Percentiles rank a stretch among this genome's conserved stretches.
These are phyloP conservation scores for Pseudogymnoascus sp. DNA, from an alignment of 2,329 filamentous ascomycete species.

Conservation along the genomic window DNA sequence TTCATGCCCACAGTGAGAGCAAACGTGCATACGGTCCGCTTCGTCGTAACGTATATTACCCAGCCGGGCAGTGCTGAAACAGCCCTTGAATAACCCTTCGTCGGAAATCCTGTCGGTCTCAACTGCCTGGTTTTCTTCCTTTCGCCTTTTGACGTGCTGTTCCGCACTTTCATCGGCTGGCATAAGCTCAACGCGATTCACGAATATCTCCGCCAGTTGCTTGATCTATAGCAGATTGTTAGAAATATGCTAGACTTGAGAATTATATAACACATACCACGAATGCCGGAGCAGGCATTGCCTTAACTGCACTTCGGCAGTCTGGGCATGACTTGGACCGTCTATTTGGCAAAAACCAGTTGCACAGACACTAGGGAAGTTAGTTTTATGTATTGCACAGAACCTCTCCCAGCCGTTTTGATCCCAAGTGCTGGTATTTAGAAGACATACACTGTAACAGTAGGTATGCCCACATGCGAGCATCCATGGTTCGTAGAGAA, in stretches of 20 bases:
- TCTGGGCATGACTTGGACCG: conserved; percentile 61
- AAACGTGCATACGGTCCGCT: conserved; percentile 54
- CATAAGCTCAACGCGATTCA: conserved; percentile 51
- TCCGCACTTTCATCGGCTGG: conserved; percentile 56
- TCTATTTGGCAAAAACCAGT: conserved; percentile 35
- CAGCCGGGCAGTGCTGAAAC: neutral
- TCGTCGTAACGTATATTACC: conserved; percentile 39
- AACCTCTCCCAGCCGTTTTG: neutral
- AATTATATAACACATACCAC: conserved; percentile 37
- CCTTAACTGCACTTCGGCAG: conserved; percentile 52
- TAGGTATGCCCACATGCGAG: conserved; percentile 64
- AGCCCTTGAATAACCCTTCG: conserved; percentile 59
- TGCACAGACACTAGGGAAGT: conserved; percentile 29
- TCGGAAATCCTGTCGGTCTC: conserved; percentile 49
- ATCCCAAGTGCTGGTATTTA: neutral
- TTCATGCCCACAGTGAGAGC: conserved; percentile 56
- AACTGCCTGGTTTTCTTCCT: conserved; percentile 52
- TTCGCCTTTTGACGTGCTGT: conserved; percentile 50
- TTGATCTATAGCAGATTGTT: conserved; percentile 42
- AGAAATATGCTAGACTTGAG: neutral
- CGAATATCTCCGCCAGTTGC: conserved; percentile 57
- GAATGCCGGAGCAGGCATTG: conserved; percentile 57
- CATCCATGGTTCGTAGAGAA: conserved; percentile 64
- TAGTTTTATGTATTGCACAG: conserved; percentile 12
- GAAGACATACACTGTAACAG: conserved; percentile 53